Conservation (phyloP, 768 basidiomycete species). For the Rhizopogon vinicolor region DNA sequence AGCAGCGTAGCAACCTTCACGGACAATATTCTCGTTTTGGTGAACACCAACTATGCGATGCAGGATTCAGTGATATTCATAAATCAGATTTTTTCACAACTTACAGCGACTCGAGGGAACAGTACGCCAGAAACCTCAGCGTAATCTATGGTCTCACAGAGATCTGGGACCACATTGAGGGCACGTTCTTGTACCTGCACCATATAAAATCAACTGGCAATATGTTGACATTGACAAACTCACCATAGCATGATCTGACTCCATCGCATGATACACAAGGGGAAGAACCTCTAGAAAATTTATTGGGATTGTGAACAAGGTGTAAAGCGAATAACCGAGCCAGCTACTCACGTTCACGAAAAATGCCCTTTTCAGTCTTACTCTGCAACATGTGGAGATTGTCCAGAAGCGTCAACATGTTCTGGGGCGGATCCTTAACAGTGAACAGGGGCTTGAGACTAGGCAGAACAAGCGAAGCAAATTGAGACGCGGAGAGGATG, state of each 20-base stretch:
- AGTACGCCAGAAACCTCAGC: conserved; percentile 88
- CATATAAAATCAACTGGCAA: conserved; percentile 6
- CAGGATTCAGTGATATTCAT: conserved; percentile 5
- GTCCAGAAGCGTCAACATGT: conserved; percentile 91
- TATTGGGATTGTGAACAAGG: background rate
- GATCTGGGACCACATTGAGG: conserved; percentile 72
- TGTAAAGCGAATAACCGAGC: background rate
- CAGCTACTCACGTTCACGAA: conserved; percentile 72
- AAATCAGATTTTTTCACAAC: conserved; percentile 21
- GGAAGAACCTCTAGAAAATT: conserved; percentile 78
- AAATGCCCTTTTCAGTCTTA: conserved; percentile 83
- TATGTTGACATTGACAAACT: conserved; percentile 12
- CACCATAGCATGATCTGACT: conserved; percentile 88
- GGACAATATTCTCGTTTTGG: conserved; percentile 81
- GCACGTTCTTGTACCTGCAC: conserved; percentile 89
- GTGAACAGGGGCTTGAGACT: conserved; percentile 86
- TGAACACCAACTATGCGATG: conserved; percentile 73
- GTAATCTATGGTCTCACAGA: conserved; percentile 94
- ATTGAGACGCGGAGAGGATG: conserved; percentile 72
- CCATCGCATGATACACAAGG: conserved; percentile 91
- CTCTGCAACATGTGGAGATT: conserved; percentile 82
- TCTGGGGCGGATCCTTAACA: conserved; percentile 94
- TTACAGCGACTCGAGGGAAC: conserved; percentile 89
- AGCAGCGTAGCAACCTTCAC: conserved; percentile 87
- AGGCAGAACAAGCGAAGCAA: conserved; percentile 76